phyloP scores from a whole-genome alignment of 768 basidiomycete species.

The Phylloporus sp. region DNA sequence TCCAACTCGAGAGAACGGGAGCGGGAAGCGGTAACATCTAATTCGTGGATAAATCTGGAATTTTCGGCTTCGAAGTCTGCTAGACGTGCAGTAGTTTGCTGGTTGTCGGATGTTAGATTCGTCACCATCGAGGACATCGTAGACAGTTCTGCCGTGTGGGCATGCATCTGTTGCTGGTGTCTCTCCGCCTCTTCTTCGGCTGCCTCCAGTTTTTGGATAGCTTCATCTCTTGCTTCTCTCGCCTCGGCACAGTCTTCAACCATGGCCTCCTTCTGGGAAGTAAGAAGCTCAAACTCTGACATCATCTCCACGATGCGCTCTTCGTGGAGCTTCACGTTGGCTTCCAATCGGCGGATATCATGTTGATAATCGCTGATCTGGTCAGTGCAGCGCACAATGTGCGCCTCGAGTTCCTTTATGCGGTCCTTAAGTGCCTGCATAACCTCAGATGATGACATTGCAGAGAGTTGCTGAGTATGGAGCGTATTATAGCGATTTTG shows the following conservation, averaged over 20 bases:
- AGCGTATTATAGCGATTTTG: constrained; percentile 59
- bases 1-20: constrained; percentile 12
- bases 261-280: constrained; percentile 71
- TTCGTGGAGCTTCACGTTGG: constrained; percentile 68
- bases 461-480: constrained; percentile 61
- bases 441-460: constrained; percentile 54
- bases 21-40: constrained; percentile 7
- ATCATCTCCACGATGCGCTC: constrained; percentile 69
- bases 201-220: constrained; percentile 49
- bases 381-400: constrained; percentile 61
- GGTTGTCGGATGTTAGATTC: constrained; percentile 33
- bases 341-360: constrained; percentile 71
- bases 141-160: constrained; percentile 33
- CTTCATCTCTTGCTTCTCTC: constrained; percentile 65
- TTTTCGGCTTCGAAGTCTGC: constrained; percentile 16
- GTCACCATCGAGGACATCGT: constrained; percentile 37
- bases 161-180: constrained; percentile 29
- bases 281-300: constrained; percentile 59
- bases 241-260: constrained; percentile 81
- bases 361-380: constrained; percentile 77
- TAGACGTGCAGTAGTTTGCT: constrained; percentile 18
- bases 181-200: constrained; percentile 58
- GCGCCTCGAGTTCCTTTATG: constrained; percentile 62
- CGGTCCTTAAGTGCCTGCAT: constrained; percentile 54
- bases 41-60: constrained; percentile 8